Evolutionary conservation across 73 alveolate genomes (phyloP), one percentile per base, ranked within the genome.

Genomic region (Durusdinium trenchii): DNA sequence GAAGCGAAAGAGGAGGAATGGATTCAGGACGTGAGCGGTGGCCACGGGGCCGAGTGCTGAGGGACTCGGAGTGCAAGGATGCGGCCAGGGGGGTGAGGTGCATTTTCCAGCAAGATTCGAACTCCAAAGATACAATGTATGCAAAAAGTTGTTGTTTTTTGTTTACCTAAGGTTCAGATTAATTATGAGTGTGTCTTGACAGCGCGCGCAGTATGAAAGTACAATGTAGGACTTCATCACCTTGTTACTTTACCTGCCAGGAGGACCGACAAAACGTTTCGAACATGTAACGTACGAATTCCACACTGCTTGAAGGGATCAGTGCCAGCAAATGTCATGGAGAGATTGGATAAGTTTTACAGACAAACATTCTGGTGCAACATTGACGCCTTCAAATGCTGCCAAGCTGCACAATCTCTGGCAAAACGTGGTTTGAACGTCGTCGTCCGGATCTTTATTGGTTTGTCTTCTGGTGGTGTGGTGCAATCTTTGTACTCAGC

Each of bases 381-480:
- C 51, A 45, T 86, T 16, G 45, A 28, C 20, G 95, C 62, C 20
- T 86, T 86, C 95, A 57, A 61, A 42, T 86, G 95, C 64, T 86
- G 95, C 62, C 95, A 86, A 43, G 95, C 95, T 26, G 95, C 95
- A 5, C 95, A 86, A 32, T 67, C 92, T 35, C 48, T 82, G 47
- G 92, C 92, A 12, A 82, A 82, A 46, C 67, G 92, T 32, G 92
- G 92, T 10, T 46, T 28, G 50, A 82, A 82, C 50, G 95, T 85
- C 14, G 71, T 82, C 48, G 30, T 35, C 23, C 92, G 92, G 38
- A 48, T 82, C 71, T 82, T 82, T 71, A 82, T 82, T 36, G 92
- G 92, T 30, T 30, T 82, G 71, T 82, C 92, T 30, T 14, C 71
- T 35, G 92, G 92, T 3, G 92, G 92, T 46, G 92, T 82, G 23